Percentiles rank a stretch among this genome's conserved stretches.
Evolutionary conservation across 805 yeast species (phyloP).

Genomic region (Suhomyces pyralidae): DNA sequence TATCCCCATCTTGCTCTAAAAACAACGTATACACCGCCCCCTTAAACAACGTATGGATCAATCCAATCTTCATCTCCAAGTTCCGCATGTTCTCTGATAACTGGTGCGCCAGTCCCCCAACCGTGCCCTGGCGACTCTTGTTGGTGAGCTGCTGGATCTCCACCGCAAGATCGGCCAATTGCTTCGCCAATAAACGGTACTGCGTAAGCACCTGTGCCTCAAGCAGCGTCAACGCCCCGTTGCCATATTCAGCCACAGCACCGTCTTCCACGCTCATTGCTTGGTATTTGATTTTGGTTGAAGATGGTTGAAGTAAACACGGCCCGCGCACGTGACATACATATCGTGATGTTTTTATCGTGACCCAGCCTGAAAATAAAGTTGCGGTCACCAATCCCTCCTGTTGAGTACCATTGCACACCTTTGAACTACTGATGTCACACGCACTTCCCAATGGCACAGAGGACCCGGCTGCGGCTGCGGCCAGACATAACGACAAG

Average conservation of each 20-base stretch:
- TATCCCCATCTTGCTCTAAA: conserved; percentile 42
- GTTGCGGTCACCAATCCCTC: background rate
- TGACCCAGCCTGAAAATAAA: background rate
- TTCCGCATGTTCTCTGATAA: conserved; percentile 50
- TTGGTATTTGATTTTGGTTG: too few species aligned
- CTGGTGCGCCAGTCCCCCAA: conserved; percentile 24
- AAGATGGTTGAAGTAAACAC: background rate
- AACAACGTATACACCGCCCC: conserved; percentile 69
- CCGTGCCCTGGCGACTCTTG: conserved; percentile 8
- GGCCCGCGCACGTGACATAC: background rate
- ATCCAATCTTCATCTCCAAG: conserved; percentile 60
- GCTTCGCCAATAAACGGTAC: conserved; percentile 36
- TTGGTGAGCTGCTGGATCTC: conserved; percentile 32
- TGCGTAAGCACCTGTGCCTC: conserved; percentile 37
- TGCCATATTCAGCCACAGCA: background rate
- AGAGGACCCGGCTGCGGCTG: background rate
- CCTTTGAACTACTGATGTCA: background rate
- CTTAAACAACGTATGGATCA: conserved; percentile 64
- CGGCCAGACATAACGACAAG: background rate
- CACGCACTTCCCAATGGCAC: background rate
- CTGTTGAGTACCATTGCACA: background rate
- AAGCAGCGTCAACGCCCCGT: conserved; percentile 19
- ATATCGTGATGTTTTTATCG: too few species aligned
- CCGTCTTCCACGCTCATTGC: background rate
- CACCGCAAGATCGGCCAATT: conserved; percentile 27